phyloP scores from a whole-genome alignment of 495 filamentous ascomycete species.

The Penicillium mononematosum region DNA sequence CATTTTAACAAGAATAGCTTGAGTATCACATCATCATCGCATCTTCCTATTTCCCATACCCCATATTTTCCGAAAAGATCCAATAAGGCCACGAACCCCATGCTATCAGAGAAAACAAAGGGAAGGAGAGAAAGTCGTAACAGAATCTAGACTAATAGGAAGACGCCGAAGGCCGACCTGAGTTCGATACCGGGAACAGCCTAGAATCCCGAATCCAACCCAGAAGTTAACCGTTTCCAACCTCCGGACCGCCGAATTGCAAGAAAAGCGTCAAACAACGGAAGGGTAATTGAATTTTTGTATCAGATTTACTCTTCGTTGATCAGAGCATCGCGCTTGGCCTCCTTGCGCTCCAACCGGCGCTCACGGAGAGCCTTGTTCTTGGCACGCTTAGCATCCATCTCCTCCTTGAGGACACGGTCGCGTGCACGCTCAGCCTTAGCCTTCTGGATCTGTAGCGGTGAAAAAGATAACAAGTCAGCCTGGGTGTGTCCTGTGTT shows the following conservation, averaged over 20 bases:
- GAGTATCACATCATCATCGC: conserved; percentile 40
- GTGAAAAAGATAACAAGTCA: conserved; percentile 29
- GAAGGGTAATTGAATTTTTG: conserved; percentile 27
- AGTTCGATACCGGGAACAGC: conserved; percentile 21
- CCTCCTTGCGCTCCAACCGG: conserved; percentile 79
- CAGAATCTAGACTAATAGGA: conserved; percentile 24
- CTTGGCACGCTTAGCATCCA: conserved; percentile 99
- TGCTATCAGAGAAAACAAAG: conserved; percentile 18
- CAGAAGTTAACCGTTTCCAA: conserved; percentile 35
- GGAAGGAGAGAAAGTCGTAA: conserved; percentile 21
- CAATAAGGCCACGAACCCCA: conserved; percentile 25
- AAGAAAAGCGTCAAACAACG: conserved; percentile 39
- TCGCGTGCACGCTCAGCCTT: conserved; percentile 99
- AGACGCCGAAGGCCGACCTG: conserved; percentile 33
- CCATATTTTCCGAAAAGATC: conserved; percentile 25
- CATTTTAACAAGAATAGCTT: conserved; percentile 33
- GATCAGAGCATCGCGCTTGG: conserved; percentile 83
- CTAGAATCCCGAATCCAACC: conserved; percentile 27
- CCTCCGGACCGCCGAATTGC: conserved; percentile 43
- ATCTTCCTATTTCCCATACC: conserved; percentile 27
- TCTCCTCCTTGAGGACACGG: conserved; percentile 93
- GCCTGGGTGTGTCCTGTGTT: conserved; percentile 14
- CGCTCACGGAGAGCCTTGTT: conserved; percentile 99
- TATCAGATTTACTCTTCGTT: conserved; percentile 63
- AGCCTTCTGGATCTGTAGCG: conserved; percentile 90